Evolutionary conservation across 306 rosid species (phyloP).

Genomic region (Vigna reflexopilosa): DNA sequence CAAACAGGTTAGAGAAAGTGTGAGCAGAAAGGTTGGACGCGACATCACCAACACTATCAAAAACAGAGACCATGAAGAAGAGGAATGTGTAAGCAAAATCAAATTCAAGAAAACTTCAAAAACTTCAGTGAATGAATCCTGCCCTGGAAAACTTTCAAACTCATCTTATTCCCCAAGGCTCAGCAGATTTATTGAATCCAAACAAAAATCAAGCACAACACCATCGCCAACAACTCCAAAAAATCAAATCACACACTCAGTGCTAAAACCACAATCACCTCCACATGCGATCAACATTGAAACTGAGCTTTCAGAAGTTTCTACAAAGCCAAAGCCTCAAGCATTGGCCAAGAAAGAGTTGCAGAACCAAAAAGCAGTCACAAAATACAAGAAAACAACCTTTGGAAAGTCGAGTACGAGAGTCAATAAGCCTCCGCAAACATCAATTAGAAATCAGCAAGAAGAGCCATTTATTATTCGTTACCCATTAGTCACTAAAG

Average conservation of each 20-base stretch:
- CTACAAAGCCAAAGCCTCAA: slow-evolving; percentile 51
- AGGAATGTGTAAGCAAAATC: slow-evolving; percentile 51
- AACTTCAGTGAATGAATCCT: slow-evolving; percentile 47
- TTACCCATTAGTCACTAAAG: slow-evolving; percentile 55
- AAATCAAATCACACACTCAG: no score
- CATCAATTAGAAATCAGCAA: slow-evolving; percentile 60
- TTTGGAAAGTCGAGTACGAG: slow-evolving; percentile 52
- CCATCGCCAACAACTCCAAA: slow-evolving; percentile 4
- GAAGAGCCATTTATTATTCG: slow-evolving; percentile 78
- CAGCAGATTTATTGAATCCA: slow-evolving; percentile 61
- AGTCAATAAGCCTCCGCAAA: slow-evolving; percentile 56
- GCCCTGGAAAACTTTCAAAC: slow-evolving; percentile 52
- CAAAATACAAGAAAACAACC: slow-evolving; percentile 40
- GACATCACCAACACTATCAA: slow-evolving; percentile 79
- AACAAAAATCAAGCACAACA: slow-evolving; percentile 45
- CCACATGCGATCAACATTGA: slow-evolving; percentile 42
- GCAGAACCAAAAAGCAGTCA: slow-evolving; percentile 39
- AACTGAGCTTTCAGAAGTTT: slow-evolving; percentile 45
- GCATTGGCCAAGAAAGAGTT: slow-evolving; percentile 37
- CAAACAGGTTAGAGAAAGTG: slow-evolving; percentile 76
- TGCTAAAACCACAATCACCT: background rate
- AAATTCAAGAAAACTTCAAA: slow-evolving; percentile 54
- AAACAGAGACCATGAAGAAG: slow-evolving; percentile 54
- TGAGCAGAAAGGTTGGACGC: slow-evolving; percentile 68
- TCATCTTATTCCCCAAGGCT: slow-evolving; percentile 54